phyloP scores from a whole-genome alignment of 139 green algal species.

The Tetraselmis striata region DNA sequence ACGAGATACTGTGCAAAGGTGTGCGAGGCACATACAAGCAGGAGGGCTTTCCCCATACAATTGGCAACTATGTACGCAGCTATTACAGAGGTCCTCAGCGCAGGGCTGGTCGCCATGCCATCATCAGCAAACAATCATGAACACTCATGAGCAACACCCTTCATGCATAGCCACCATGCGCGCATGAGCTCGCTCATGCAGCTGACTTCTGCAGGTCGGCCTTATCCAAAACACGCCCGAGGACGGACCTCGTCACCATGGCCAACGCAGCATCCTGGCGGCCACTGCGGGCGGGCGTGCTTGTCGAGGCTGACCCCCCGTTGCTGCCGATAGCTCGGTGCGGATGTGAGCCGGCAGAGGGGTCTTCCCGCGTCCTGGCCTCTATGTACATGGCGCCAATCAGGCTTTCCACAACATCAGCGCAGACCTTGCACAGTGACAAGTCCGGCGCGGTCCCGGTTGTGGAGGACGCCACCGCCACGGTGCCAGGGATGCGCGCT shows the following conservation, averaged over 20 bases:
- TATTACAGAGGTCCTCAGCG: too few relatives aligned
- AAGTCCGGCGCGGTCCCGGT: conserved; percentile 5
- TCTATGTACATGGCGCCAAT: conserved; percentile 46
- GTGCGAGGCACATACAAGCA: too few relatives aligned
- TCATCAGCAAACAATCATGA: too few relatives aligned
- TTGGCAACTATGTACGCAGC: too few relatives aligned
- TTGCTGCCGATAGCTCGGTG: not conserved
- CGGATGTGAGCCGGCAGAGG: not conserved
- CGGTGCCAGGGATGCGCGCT: not conserved
- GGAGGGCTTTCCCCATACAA: too few relatives aligned
- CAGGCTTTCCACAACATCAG: conserved; percentile 41
- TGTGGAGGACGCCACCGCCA: conserved; percentile 5
- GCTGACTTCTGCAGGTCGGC: not conserved
- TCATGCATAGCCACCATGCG: too few relatives aligned
- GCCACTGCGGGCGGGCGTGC: not conserved
- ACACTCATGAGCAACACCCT: too few relatives aligned
- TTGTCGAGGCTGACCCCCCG: not conserved
- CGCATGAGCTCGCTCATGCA: too few relatives aligned
- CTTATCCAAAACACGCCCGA: not conserved
- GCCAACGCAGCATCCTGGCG: not conserved
- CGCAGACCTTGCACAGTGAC: conserved; percentile 34
- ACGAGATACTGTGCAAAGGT: too few relatives aligned
- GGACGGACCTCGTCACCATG: not conserved
- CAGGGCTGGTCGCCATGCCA: too few relatives aligned
- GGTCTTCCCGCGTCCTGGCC: not conserved